These are phyloP conservation scores for Kluyveromyces siamensis DNA, from an alignment of 805 yeast genomes.

Conservation along the genomic window DNA sequence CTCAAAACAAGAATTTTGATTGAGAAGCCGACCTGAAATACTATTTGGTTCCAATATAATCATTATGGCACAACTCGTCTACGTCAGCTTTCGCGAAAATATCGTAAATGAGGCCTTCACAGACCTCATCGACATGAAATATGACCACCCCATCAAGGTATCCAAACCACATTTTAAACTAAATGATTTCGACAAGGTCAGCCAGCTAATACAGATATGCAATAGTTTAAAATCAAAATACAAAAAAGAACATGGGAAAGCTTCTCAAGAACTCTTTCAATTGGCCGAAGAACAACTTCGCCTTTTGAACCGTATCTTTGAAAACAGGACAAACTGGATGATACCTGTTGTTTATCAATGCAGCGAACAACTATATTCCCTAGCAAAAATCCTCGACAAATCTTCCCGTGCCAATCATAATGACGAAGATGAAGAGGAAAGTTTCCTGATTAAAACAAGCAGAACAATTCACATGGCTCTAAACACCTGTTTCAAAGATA, in stretches of 20 bases:
- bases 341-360: conserved; percentile 12
- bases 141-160: conserved; percentile 1
- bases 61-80: conserved; percentile 1
- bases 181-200: not conserved
- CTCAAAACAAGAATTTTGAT: too few species aligned
- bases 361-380: conserved; percentile 12
- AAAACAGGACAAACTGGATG: conserved; percentile 45
- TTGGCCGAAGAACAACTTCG: conserved; percentile 34
- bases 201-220: conserved; percentile 1
- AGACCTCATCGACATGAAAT: conserved; percentile 1
- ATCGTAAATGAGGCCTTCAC: conserved; percentile 1
- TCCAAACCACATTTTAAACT: conserved; percentile 1
- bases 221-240: not conserved
- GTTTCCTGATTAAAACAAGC: conserved; percentile 45
- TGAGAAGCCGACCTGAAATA: too few species aligned
- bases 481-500: conserved; percentile 70
- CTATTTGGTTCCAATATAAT: too few species aligned
- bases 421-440: conserved; percentile 15
- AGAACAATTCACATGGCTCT: conserved; percentile 63
- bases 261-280: conserved; percentile 11
- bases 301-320: conserved; percentile 44
- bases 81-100: conserved; percentile 1
- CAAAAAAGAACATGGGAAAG: not conserved
- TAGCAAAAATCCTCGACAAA: conserved; percentile 5
- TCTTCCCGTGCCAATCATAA: conserved; percentile 10